Evolutionary conservation across 2,329 filamentous ascomycete species (phyloP).

Genomic region (Phialemoniopsis sp.): DNA sequence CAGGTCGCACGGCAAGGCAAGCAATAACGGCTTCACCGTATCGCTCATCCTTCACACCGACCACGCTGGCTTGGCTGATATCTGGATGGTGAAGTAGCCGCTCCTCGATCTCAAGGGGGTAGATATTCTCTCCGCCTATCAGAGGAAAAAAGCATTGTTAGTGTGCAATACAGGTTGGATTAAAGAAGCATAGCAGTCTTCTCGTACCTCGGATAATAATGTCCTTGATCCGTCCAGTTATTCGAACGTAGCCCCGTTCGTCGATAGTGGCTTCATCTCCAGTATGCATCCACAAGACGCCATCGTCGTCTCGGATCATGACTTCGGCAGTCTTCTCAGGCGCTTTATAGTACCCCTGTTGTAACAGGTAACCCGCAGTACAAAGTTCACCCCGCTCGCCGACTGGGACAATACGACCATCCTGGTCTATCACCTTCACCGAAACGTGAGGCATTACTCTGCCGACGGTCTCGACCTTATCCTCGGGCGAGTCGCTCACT

Average conservation of each 20-base stretch:
- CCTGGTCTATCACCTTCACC: slow-evolving; percentile 70
- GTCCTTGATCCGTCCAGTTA: slow-evolving; percentile 92
- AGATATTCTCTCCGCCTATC: slow-evolving; percentile 83
- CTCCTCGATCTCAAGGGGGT: slow-evolving; percentile 89
- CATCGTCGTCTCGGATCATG: slow-evolving; percentile 25
- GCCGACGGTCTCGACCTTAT: slow-evolving; percentile 74
- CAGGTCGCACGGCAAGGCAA: too few relatives aligned
- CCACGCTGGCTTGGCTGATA: slow-evolving; percentile 74
- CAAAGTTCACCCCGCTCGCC: slow-evolving; percentile 78
- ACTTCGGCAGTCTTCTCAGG: slow-evolving; percentile 64
- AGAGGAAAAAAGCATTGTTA: too few relatives aligned
- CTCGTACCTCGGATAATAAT: slow-evolving; percentile 73
- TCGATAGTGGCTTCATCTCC: slow-evolving; percentile 92
- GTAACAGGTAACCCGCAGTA: slow-evolving; percentile 79
- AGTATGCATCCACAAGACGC: slow-evolving; percentile 78
- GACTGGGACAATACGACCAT: slow-evolving; percentile 60
- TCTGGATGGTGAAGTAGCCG: slow-evolving; percentile 70
- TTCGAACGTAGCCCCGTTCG: slow-evolving; percentile 74
- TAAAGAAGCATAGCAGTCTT: too few relatives aligned
- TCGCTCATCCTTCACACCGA: slow-evolving; percentile 75
- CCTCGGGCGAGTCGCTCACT: slow-evolving; percentile 70
- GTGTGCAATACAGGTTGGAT: too few relatives aligned
- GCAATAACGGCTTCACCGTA: slow-evolving; percentile 86
- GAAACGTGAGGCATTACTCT: slow-evolving; percentile 75
- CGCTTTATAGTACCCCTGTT: slow-evolving; percentile 89